Conservation (phyloP, 495 filamentous ascomycete species). For the Podospora appendiculata region DNA sequence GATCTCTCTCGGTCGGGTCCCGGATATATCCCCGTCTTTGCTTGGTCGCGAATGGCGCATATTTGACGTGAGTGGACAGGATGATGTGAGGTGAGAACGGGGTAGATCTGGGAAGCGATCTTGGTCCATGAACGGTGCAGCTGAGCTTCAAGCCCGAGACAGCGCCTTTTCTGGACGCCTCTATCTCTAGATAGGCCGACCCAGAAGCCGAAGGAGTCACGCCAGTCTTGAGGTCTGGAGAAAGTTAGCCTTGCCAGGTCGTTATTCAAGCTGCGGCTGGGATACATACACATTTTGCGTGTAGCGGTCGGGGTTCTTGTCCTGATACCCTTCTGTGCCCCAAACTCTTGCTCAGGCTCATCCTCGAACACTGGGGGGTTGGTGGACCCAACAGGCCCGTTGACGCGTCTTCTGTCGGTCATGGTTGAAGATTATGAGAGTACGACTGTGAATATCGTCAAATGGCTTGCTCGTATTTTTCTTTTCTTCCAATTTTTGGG, state of each 20-base stretch:
- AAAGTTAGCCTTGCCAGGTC: conserved; percentile 7
- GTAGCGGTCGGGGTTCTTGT: conserved; percentile 49
- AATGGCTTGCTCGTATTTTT: no score
- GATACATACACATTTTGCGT: conserved; percentile 72
- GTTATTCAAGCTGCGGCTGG: neutral
- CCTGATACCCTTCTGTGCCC: conserved; percentile 35
- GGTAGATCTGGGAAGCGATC: conserved; percentile 80
- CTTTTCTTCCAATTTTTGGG: no score
- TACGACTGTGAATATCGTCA: no score
- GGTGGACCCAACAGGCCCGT: conserved; percentile 75
- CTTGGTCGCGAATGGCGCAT: conserved; percentile 83
- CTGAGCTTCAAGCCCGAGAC: conserved; percentile 73
- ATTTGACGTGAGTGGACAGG: conserved; percentile 88
- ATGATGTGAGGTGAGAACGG: conserved; percentile 86
- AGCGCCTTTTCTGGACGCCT: conserved; percentile 43
- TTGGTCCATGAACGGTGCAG: conserved; percentile 87
- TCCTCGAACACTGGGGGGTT: conserved; percentile 61
- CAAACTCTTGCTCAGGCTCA: conserved; percentile 28
- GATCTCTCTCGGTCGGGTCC: conserved; percentile 78
- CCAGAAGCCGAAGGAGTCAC: conserved; percentile 90
- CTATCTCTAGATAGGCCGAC: conserved; percentile 88
- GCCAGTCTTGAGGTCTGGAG: conserved; percentile 77
- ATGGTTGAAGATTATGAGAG: conserved; percentile 30
- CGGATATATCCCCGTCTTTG: conserved; percentile 80
- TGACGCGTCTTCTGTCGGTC: conserved; percentile 85